Base-by-base conservation (phyloP, 331 rosid genomes). In the Spiraea crenata region DNA sequence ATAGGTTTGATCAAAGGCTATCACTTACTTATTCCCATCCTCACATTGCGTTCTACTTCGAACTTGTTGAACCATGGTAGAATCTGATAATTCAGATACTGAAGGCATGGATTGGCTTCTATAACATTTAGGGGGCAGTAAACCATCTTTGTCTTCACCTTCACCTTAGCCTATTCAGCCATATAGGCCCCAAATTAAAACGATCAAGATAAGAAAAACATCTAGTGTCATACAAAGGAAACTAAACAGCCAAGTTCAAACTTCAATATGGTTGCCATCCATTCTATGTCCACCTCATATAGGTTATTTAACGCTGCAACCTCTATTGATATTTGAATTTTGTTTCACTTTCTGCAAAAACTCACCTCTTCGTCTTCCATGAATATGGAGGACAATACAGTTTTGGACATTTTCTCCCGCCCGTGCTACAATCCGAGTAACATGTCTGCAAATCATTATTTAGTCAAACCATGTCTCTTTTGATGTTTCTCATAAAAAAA, bases 301-400 rank as follows among this genome's bases (percentile, higher is more conserved):
- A 25, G 31, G 31, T 25, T 2, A 25, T 25, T 25, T 25, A 25
- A 25, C 31, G 1, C 31, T 25, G 1, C 31, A 38, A 20, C 62
- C 67, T 19, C 57, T 10, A 14, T 15, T 13, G 46, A 56, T 37
- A 49, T 40, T 25, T 25, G 31, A 25, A 25, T 1, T 25, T 25
- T 25, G 31, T 25, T 25, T 25, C 31, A 25, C 31, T 25, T 25
- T 25, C 31, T 25, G 31, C 2, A 25, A 15, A 13, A 81, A 17
- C 85, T 68, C 79, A 90, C 98, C 95, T 88, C 96, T 11, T 93
- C 98, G 54, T 93, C 98, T 75, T 93, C 99, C 99, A 90, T 90
- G 74, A 65, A 87, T 76, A 90, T 72, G 42, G 98, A 78, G 57
- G 98, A 93, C 0, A 82, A 83, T 47, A 79, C 83, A 69, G n/a